These are phyloP conservation scores for Camillea tinctor DNA, from an alignment of 2,329 filamentous ascomycete genomes.

Conservation along the genomic window DNA sequence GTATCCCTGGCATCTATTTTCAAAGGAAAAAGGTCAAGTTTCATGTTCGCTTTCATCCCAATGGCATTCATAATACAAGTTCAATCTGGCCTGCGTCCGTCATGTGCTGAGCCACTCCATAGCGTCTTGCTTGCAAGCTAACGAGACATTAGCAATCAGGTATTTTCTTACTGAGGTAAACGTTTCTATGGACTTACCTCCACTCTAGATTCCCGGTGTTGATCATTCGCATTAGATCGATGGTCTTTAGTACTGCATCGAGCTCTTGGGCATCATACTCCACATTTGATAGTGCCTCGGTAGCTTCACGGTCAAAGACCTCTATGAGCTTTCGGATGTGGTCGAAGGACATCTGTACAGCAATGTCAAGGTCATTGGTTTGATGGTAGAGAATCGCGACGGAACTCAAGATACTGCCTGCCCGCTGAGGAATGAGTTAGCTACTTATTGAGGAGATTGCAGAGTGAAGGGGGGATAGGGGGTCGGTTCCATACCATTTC, in stretches of 20 bases:
- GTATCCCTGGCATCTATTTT: background rate
- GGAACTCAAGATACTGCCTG: slow-evolving; percentile 27
- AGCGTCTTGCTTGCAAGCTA: slow-evolving; percentile 21
- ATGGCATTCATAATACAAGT: slow-evolving; percentile 16
- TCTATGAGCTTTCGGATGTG: slow-evolving; percentile 21
- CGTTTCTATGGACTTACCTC: slow-evolving; percentile 18
- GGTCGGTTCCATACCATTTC: slow-evolving; percentile 22
- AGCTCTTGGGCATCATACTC: slow-evolving; percentile 7
- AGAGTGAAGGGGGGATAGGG: background rate
- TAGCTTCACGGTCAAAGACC: slow-evolving; percentile 23
- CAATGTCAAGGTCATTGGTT: slow-evolving; percentile 22
- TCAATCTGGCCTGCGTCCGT: slow-evolving; percentile 18
- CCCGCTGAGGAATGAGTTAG: slow-evolving; percentile 14
- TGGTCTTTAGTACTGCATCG: slow-evolving; percentile 19
- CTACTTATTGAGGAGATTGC: background rate
- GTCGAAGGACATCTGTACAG: slow-evolving; percentile 26
- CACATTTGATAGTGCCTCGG: slow-evolving; percentile 15
- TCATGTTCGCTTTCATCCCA: background rate
- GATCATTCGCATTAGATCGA: slow-evolving; percentile 22
- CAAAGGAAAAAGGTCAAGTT: background rate
- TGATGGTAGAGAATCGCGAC: slow-evolving; percentile 29
- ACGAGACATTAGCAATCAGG: slow-evolving; percentile 1
- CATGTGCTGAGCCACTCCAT: slow-evolving; percentile 20
- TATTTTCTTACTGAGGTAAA: background rate
- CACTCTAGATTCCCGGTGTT: slow-evolving; percentile 29